Percentiles rank a stretch among this genome's conserved stretches.
Evolutionary conservation across 768 basidiomycete species (phyloP).

Genomic region (Psilocybe tampanensis): DNA sequence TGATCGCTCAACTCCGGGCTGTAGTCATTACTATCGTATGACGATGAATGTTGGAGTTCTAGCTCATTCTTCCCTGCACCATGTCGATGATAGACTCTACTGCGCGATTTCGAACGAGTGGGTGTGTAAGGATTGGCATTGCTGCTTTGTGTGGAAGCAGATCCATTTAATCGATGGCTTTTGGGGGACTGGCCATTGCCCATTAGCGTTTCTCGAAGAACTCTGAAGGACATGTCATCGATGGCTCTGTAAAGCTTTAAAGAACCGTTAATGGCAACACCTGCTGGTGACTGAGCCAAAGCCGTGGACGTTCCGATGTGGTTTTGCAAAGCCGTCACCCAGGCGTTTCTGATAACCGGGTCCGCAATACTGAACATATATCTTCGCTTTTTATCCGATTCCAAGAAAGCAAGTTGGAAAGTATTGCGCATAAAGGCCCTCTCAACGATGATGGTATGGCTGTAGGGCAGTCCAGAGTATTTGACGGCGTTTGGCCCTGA

Average conservation of each 20-base stretch:
- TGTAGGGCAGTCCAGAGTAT: conserved; percentile 82
- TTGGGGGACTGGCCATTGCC: conserved; percentile 10
- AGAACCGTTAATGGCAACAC: conserved; percentile 38
- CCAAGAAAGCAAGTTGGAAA: conserved; percentile 87
- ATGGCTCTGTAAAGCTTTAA: conserved; percentile 65
- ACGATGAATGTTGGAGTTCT: conserved; percentile 40
- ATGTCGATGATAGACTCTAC: conserved; percentile 65
- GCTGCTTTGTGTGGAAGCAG: conserved; percentile 19
- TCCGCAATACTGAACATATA: conserved; percentile 97
- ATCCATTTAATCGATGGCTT: conserved; percentile 17
- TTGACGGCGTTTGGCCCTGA: conserved; percentile 81
- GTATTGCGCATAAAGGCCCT: conserved; percentile 97
- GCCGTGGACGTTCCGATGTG: conserved; percentile 58
- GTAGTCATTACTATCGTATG: conserved; percentile 29
- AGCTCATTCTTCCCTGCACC: conserved; percentile 67
- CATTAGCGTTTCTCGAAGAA: conserved; percentile 85
- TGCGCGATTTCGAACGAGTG: conserved; percentile 69
- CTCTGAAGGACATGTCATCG: conserved; percentile 75
- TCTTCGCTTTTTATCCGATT: conserved; percentile 67
- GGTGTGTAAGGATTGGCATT: conserved; percentile 34
- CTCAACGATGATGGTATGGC: conserved; percentile 78
- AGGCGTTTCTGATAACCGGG: conserved; percentile 71
- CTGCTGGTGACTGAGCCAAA: conserved; percentile 26
- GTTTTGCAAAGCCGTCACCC: conserved; percentile 68
- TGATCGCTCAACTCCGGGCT: conserved; percentile 21